Base-by-base conservation (phyloP, 2,329 filamentous ascomycete species). In the Leptoxyphium fumago region DNA sequence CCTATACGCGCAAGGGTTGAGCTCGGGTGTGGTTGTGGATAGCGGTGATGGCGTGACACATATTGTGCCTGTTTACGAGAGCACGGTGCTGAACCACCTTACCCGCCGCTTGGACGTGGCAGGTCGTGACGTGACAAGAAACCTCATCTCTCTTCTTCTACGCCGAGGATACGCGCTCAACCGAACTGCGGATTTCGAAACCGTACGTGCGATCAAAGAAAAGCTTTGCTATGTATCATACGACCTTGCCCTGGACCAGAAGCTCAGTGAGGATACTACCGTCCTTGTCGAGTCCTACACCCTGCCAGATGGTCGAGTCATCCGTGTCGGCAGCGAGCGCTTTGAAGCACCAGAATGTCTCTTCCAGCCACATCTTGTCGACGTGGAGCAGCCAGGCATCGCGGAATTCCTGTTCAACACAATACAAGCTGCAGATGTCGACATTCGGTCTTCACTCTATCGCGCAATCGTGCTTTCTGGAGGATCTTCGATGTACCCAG, bases 141-240 rank as follows among this genome's bases (percentile, higher is more conserved):
- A 98, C 66, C 76, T 98, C 51, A 98, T 98, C 64, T 86, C 87
- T 42, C 80, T 98, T 41, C 80, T 98, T 15, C 77, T 94, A 46
- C 85, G 91, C 59, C 80, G 91, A 54, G 91, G 91, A 39, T 98
- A 98, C 65, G 87, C 91, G 30, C 78, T 98, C 50, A 98, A 98
- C 77, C 80, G 91, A 63, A 98, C 91, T 10, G 91, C 91, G 61
- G 91, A 98, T 64, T 98, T 98, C 65, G 91, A 98, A 68, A 98
- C 91, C 3, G 91, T 98, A 45, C 84, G 91, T 49, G 89, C 96
- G 65, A 96, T 98, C 72, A 98, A 98, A 71, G 91, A 98, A 74
- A 98, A 98, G 74, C 82, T 98, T 42, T 96, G 91, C 74, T 98
- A 98, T 64, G 89, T 98, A 45, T 95, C 88, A 10, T 98, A 96